Base-by-base conservation (phyloP, 2,329 filamentous ascomycete species). In the Aspergillus eucalypticola region DNA sequence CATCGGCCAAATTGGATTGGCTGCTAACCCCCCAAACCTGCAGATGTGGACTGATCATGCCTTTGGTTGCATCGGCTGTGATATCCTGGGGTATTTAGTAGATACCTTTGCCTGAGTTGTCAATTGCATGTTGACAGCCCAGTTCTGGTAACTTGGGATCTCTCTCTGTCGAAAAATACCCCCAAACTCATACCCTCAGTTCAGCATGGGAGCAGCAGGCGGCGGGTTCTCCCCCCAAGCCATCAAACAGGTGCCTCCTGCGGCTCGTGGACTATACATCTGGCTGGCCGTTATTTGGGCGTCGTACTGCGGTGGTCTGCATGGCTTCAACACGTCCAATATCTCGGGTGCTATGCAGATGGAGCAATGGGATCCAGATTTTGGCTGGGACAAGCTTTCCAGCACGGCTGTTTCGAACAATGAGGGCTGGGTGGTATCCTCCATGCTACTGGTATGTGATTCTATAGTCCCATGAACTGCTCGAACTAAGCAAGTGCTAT, bases 241-340 rank as follows among this genome's bases (percentile, higher is more conserved):
- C 53, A 55, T 67, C 7, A 60, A 60, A n/a, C 48, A 62, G n/a
- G 59, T 67, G 7, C 62, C 64, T 4, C 38, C 38, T 10, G 55
- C 62, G 35, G 61, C 65, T 27, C 50, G 56, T 1, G 49, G 60
- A 11, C 48, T 56, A 7, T 67, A 67, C 25, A 61, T 65, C 19
- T 66, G 65, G 64, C 56, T 67, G 11, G 64, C 64, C 8, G 59
- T 44, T 6, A 66, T 66, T 38, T 66, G 65, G 65, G 63, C 65
- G 2, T 67, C 65, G 2, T 67, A 66, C 32, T 64, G 60, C 44
- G 64, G 65, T 23, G 65, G 64, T 13, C 56, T 67, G 7, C 65
- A 67, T 59, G 65, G 63, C 10, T 66, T 68, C 55, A 68, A 67
- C n/a, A 64, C 66, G 8, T 60, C 65, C n/a, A 67, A 68, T 50